Conservation (phyloP, 2,329 filamentous ascomycete species). For the Fusarium phyllophilum region DNA sequence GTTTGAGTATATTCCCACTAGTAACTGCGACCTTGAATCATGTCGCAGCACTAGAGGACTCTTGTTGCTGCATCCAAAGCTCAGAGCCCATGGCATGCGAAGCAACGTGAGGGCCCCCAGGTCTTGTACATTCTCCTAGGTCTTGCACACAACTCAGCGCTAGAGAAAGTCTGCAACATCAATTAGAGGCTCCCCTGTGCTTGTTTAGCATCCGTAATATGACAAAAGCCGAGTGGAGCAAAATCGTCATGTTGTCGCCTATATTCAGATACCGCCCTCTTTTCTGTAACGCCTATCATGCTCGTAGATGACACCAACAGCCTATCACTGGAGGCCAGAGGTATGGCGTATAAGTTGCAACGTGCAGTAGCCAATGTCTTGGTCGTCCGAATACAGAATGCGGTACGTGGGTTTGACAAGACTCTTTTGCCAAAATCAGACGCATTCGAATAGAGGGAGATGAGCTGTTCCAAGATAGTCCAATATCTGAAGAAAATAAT, state of each 20-base stretch:
- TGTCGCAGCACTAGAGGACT: accelerated
- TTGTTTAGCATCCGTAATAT: too few species aligned
- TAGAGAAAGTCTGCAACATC: too few species aligned
- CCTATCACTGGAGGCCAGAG: neutral
- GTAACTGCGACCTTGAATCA: neutral
- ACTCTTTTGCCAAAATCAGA: too few species aligned
- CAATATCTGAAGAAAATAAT: neutral
- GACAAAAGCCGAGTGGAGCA: too few species aligned
- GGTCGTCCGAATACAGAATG: neutral
- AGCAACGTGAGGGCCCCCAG: accelerated
- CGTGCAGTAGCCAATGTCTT: accelerated
- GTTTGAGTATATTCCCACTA: too few species aligned
- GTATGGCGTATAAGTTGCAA: neutral
- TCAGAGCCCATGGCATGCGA: neutral
- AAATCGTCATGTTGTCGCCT: too few species aligned
- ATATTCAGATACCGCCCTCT: neutral
- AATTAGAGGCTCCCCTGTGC: too few species aligned
- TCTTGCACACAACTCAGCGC: neutral
- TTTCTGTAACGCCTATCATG: neutral
- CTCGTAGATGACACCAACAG: too few species aligned
- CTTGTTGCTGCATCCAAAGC: neutral
- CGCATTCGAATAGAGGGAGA: too few species aligned
- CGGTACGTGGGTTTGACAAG: neutral
- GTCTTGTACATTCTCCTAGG: accelerated
- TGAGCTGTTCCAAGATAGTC: accelerated